A percentile compares a stretch with the other conserved stretches of the same genome.
Evolutionary conservation across 768 basidiomycete genomes (phyloP).

Genomic region (Russula vinacea): DNA sequence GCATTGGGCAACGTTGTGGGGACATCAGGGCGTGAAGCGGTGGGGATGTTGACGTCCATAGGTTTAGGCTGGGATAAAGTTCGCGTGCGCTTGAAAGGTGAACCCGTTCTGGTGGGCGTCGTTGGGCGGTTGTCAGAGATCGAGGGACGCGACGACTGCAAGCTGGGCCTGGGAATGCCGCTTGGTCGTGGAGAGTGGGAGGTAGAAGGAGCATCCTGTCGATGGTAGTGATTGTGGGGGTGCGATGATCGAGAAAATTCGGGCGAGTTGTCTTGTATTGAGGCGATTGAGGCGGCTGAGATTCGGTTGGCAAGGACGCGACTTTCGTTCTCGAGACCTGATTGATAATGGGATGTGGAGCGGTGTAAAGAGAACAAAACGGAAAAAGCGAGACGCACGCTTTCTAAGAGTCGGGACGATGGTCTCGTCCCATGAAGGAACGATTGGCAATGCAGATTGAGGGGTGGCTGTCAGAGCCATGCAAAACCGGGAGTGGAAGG

Average conservation of each 20-base stretch:
- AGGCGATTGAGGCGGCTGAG: slow-evolving; percentile 67
- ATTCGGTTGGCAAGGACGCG: slow-evolving; percentile 72
- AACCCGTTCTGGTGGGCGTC: slow-evolving; percentile 20
- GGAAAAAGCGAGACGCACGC: slow-evolving; percentile 35
- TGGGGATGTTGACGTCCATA: slow-evolving; percentile 41
- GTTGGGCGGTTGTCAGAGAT: slow-evolving; percentile 30
- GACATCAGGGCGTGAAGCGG: slow-evolving; percentile 36
- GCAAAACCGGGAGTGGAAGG: slow-evolving; percentile 15
- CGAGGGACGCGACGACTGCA: slow-evolving; percentile 40
- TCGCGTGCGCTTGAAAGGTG: slow-evolving; percentile 48
- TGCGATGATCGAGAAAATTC: slow-evolving; percentile 27
- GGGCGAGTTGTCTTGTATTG: slow-evolving; percentile 45
- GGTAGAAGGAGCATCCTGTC: slow-evolving; percentile 30
- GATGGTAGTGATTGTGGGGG: slow-evolving; percentile 32
- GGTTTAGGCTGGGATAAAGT: slow-evolving; percentile 63
- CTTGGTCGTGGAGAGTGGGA: slow-evolving; percentile 39
- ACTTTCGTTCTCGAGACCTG: slow-evolving; percentile 81
- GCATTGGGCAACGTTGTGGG: slow-evolving; percentile 29
- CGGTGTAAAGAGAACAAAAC: slow-evolving; percentile 20
- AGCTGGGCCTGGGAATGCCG: slow-evolving; percentile 49
- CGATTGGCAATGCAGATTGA: slow-evolving; percentile 39
- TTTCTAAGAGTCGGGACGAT: slow-evolving; percentile 80
- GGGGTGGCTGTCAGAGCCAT: slow-evolving; percentile 47
- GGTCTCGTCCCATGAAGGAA: slow-evolving; percentile 73
- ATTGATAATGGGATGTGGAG: slow-evolving; percentile 17